Evolutionary conservation across 495 filamentous ascomycete genomes (phyloP).

Genomic region (Penicillium dipodomyicola): DNA sequence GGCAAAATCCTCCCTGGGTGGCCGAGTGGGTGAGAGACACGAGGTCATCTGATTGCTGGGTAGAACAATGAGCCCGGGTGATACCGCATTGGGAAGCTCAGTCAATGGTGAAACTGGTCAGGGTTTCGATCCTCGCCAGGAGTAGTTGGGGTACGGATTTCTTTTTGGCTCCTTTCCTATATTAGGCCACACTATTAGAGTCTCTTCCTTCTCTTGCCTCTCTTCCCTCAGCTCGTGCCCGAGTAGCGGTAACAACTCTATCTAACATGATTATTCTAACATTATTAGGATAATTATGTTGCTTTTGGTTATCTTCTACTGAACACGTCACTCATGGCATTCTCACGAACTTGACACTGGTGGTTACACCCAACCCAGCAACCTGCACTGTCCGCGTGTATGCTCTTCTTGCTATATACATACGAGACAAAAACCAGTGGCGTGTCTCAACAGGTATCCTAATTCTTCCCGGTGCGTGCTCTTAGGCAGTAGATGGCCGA

Average conservation of each 20-base stretch:
- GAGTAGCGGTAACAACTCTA: neutral
- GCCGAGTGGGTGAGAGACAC: conserved; percentile 5
- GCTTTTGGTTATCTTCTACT: neutral
- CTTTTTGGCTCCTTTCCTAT: neutral
- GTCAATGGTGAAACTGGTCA: neutral
- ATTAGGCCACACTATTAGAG: too few species aligned
- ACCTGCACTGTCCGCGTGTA: neutral
- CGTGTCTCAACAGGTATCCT: too few species aligned
- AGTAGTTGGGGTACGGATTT: neutral
- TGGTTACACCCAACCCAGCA: neutral
- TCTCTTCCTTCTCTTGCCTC: too few species aligned
- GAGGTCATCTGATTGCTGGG: neutral
- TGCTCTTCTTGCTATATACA: neutral
- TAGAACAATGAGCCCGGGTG: neutral
- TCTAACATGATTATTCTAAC: neutral
- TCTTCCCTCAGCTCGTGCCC: neutral
- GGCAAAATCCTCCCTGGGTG: neutral
- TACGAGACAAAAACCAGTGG: too few species aligned
- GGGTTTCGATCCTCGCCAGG: neutral
- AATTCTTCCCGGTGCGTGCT: too few species aligned
- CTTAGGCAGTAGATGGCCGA: too few species aligned
- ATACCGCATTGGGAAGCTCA: neutral
- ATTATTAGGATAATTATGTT: neutral
- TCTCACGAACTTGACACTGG: neutral
- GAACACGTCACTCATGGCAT: neutral